Evolutionary conservation across 129 eudicot species (phyloP).

Genomic region (Erigeron canadensis): DNA sequence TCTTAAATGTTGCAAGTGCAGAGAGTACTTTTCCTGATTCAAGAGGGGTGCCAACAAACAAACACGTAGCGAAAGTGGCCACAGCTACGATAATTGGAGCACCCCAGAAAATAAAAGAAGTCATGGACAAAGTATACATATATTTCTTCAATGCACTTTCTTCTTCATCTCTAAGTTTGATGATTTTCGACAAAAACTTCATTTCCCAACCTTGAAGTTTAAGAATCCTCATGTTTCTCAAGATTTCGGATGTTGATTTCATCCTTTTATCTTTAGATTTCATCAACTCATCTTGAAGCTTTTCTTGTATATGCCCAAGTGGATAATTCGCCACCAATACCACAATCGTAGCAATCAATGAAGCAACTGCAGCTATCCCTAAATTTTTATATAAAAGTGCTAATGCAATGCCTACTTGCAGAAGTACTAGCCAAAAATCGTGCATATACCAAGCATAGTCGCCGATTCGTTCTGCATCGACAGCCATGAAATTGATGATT

Average conservation of each 20-base stretch:
- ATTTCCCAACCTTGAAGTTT: conserved; percentile 98
- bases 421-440: conserved; percentile 70
- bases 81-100: conserved; percentile 81
- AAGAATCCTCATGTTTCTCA: conserved; percentile 92
- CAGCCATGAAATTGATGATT: conserved; percentile 86
- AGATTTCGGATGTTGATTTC: conserved; percentile 90
- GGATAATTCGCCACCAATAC: conserved; percentile 81
- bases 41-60: conserved; percentile 70
- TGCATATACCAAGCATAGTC: conserved; percentile 83
- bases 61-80: conserved; percentile 69
- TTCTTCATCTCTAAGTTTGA: conserved; percentile 59
- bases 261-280: conserved; percentile 81
- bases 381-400: conserved; percentile 59
- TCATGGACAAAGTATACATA: conserved; percentile 51
- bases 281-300: conserved; percentile 71
- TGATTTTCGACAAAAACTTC: conserved; percentile 76
- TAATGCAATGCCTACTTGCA: conserved; percentile 75
- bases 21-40: conserved; percentile 86
- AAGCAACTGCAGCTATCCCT: conserved; percentile 79
- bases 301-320: conserved; percentile 57
- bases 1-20: conserved; percentile 79
- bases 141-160: conserved; percentile 59
- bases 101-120: conserved; percentile 65
- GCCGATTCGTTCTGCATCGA: conserved; percentile 85
- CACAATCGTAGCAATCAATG: conserved; percentile 53